phyloP scores from a whole-genome alignment of 345 rosid genomes.

The Tarenaya hassleriana region DNA sequence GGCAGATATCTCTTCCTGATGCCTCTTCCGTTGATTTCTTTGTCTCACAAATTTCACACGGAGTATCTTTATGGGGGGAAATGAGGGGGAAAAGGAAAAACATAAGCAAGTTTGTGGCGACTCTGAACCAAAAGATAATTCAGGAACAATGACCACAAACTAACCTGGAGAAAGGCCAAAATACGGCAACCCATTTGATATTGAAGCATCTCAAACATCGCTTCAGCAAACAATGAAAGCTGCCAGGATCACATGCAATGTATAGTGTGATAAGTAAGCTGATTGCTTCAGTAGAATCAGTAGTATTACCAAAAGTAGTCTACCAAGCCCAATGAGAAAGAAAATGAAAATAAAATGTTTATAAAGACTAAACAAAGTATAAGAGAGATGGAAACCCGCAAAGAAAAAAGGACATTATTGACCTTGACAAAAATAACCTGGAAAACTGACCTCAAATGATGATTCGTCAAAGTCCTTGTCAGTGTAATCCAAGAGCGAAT shows the following conservation, averaged over 20 bases:
- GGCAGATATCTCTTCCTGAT: slow-evolving; percentile 42
- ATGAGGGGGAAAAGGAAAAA: neutral
- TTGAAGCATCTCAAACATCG: slow-evolving; percentile 89
- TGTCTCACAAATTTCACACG: slow-evolving; percentile 52
- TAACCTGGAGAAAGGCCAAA: slow-evolving; percentile 73
- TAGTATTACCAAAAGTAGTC: slow-evolving; percentile 8
- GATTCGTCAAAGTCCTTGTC: slow-evolving; percentile 87
- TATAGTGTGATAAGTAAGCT: slow-evolving; percentile 7
- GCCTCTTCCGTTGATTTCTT: slow-evolving; percentile 79
- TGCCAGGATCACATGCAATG: slow-evolving; percentile 33
- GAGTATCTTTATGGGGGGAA: slow-evolving; percentile 43
- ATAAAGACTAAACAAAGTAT: slow-evolving; percentile 2
- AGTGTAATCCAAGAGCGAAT: slow-evolving; percentile 86
- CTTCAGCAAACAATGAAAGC: slow-evolving; percentile 92
- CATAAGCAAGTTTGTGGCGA: slow-evolving; percentile 3
- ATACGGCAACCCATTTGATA: slow-evolving; percentile 88
- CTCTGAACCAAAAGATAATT: slow-evolving; percentile 10
- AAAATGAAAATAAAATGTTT: slow-evolving; percentile 5
- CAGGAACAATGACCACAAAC: slow-evolving; percentile 21
- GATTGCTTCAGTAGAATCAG: no score
- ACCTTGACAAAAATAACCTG: no score
- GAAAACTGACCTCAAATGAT: slow-evolving; percentile 73
- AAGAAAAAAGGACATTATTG: no score
- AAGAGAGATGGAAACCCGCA: no score
- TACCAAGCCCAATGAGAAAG: slow-evolving; percentile 9